Conservation (phyloP, 2,329 filamentous ascomycete species). For the Fulvia fulva region DNA sequence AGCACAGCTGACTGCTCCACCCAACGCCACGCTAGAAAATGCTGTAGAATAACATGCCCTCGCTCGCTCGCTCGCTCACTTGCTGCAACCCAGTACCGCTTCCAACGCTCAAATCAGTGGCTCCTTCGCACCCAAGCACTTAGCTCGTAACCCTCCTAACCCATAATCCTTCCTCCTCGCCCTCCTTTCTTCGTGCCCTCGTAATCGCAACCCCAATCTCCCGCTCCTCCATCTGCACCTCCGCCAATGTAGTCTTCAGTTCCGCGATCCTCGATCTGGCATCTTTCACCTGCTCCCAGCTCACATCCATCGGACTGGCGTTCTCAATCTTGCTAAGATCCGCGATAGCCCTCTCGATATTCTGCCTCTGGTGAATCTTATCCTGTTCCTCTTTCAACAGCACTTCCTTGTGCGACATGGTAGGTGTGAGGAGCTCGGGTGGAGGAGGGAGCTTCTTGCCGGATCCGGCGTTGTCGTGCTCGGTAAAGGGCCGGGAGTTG, state of each 20-base stretch:
- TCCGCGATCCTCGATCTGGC: constrained; percentile 63
- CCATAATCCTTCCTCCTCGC: constrained; percentile 68
- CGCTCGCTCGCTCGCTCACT: neutral
- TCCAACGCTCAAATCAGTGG: neutral
- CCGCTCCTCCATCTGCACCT: constrained; percentile 72
- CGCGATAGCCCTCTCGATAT: constrained; percentile 67
- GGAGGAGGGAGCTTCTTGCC: constrained; percentile 32
- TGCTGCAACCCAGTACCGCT: neutral
- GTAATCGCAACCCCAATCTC: constrained; percentile 72
- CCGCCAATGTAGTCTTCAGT: constrained; percentile 63
- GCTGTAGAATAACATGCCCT: neutral
- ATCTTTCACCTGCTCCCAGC: constrained; percentile 52
- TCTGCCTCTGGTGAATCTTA: constrained; percentile 63
- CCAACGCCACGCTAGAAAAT: neutral
- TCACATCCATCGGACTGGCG: constrained; percentile 63
- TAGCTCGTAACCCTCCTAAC: constrained; percentile 64
- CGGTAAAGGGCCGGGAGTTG: constrained; percentile 8
- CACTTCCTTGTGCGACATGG: constrained; percentile 53
- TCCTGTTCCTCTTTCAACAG: constrained; percentile 64
- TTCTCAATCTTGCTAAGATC: constrained; percentile 74
- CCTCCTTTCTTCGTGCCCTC: constrained; percentile 69
- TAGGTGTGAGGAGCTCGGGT: constrained; percentile 41
- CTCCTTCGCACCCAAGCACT: neutral
- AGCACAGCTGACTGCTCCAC: neutral
- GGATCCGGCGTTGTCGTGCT: constrained; percentile 8